Evolutionary conservation across 1,284 basidiomycete species (phyloP).

Genomic region (Tilletia walkeri): DNA sequence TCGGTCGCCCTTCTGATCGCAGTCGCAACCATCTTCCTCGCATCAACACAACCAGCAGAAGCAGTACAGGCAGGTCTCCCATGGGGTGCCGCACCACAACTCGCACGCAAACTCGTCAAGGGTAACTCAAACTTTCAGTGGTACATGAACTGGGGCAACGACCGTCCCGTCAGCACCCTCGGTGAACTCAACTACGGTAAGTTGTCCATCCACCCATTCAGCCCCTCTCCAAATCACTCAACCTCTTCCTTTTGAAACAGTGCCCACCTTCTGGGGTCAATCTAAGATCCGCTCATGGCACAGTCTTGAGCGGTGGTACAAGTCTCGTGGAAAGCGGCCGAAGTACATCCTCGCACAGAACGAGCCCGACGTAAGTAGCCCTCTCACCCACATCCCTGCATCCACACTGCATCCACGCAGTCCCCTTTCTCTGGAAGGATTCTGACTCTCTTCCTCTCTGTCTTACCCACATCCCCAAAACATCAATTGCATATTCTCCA

Average conservation of each 20-base stretch:
- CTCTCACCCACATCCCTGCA: too few species aligned
- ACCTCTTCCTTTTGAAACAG: constrained; percentile 13
- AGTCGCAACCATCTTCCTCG: constrained; percentile 2
- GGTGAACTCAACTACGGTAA: constrained; percentile 29
- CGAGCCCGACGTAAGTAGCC: constrained; percentile 44
- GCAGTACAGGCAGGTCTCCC: constrained; percentile 7
- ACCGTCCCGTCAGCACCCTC: not conserved
- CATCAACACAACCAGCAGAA: not conserved
- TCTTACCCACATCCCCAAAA: too few species aligned
- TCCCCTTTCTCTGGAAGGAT: too few species aligned
- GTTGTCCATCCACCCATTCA: too few species aligned
- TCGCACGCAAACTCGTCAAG: constrained; percentile 5
- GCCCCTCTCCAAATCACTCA: too few species aligned
- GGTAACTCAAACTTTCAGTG: not conserved
- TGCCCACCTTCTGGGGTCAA: constrained; percentile 50
- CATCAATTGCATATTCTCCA: too few species aligned
- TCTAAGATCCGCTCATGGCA: constrained; percentile 22
- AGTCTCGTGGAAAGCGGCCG: constrained; percentile 15
- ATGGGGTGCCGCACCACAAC: constrained; percentile 5
- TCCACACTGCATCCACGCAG: too few species aligned
- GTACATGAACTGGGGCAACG: constrained; percentile 12
- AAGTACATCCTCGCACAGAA: constrained; percentile 43
- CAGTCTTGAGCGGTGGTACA: not conserved
- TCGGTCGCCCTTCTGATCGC: constrained; percentile 9
- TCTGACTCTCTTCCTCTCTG: too few species aligned